phyloP scores from a whole-genome alignment of 805 yeast genomes.

The Lipomyces lipofer region DNA sequence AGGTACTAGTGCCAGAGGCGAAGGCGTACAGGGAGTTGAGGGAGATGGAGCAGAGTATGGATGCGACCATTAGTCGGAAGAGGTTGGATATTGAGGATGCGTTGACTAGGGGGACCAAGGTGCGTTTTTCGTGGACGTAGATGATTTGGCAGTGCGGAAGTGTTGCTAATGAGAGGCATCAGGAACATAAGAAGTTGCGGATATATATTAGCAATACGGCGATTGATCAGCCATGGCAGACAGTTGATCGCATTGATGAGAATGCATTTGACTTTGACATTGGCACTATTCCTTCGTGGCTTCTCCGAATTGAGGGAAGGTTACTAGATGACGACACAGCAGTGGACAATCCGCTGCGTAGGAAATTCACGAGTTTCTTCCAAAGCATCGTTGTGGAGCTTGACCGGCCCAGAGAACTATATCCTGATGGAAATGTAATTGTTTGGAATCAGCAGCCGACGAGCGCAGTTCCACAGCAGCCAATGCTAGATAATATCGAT shows the following conservation, averaged over 20 bases:
- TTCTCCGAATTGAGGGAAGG: slow-evolving; percentile 85
- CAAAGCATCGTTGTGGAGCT: slow-evolving; percentile 85
- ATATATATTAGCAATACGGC: slow-evolving; percentile 79
- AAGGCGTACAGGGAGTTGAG: slow-evolving; percentile 65
- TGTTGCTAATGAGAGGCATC: slow-evolving; percentile 36
- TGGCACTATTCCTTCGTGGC: slow-evolving; percentile 58
- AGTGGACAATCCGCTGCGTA: slow-evolving; percentile 50
- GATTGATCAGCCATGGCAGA: slow-evolving; percentile 89
- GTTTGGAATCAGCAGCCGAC: slow-evolving; percentile 84
- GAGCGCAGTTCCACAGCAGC: slow-evolving; percentile 31
- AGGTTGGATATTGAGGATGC: slow-evolving; percentile 80
- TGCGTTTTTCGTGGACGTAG: no score
- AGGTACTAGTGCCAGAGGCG: slow-evolving; percentile 63
- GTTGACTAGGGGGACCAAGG: slow-evolving; percentile 42
- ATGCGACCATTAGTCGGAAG: slow-evolving; percentile 78
- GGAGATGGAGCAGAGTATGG: slow-evolving; percentile 81
- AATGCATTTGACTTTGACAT: slow-evolving; percentile 39
- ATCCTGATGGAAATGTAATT: slow-evolving; percentile 51
- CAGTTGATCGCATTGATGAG: slow-evolving; percentile 36
- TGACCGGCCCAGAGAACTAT: slow-evolving; percentile 36
- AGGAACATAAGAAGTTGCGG: slow-evolving; percentile 56
- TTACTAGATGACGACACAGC: slow-evolving; percentile 55
- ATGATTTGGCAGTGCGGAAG: no score
- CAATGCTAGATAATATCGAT: slow-evolving; percentile 72
- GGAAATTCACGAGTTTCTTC: slow-evolving; percentile 74